Evolutionary conservation across 2,329 filamentous ascomycete species (phyloP), one percentile per base, ranked within the genome.

Genomic region (Phialemonium atrogriseum): DNA sequence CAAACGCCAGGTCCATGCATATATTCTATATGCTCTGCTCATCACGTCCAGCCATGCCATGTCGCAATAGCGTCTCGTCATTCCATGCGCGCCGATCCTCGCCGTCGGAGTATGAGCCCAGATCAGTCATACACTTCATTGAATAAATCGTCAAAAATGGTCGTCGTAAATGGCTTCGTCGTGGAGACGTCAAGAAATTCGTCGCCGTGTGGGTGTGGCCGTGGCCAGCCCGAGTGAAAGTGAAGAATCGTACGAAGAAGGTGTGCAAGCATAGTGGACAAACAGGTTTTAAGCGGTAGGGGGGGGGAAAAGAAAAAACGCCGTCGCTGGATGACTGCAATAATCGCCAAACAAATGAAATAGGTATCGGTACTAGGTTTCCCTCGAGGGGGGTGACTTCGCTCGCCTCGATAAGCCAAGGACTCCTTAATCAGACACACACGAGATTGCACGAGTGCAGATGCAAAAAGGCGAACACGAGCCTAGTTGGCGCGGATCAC

Each of bases 401-500:
- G n/a, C n/a, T n/a, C n/a, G n/a, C n/a, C n/a, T n/a, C n/a, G n/a
- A n/a, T n/a, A n/a, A n/a, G n/a, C n/a, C n/a, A n/a, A n/a, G n/a
- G n/a, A n/a, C n/a, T n/a, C n/a, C n/a, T n/a, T n/a, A n/a, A n/a
- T n/a, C n/a, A n/a, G n/a, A n/a, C n/a, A n/a, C n/a, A n/a, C n/a
- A n/a, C n/a, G n/a, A n/a, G n/a, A n/a, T n/a, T n/a, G n/a, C n/a
- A n/a, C 25, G 44, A 53, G 47, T 45, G 44, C 46, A 39, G 46
- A 38, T 24, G 24, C 28, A 32, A 24, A 22, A 12, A 32, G 31
- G 17, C 29, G 27, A 17, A n/a, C n/a, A 40, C 44, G 37, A 38
- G 41, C 43, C 56, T 70, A 94, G 66, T 93, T 94, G 51, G 89
- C 84, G 48, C 89, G 86, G 58, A 95, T 94, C 56, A 95, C 88